phyloP scores from a whole-genome alignment of 768 basidiomycete genomes.

The Boletales sp. region DNA sequence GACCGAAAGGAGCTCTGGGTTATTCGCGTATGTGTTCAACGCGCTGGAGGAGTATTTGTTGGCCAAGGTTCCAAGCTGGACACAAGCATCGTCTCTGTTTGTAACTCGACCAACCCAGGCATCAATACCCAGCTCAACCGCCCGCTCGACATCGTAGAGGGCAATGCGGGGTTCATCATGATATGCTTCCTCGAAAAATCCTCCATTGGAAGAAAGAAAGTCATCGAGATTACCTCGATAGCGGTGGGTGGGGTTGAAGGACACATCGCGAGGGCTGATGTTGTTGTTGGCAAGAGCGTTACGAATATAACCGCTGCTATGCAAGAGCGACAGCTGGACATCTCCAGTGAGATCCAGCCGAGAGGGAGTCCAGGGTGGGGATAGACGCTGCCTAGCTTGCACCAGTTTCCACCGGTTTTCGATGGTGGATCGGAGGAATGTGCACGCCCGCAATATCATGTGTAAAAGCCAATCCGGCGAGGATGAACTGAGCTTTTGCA shows the following conservation, averaged over 20 bases:
- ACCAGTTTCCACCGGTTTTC: slow-evolving; percentile 34
- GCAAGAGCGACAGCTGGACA: slow-evolving; percentile 30
- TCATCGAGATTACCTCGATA: slow-evolving; percentile 13
- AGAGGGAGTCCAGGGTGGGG: slow-evolving; percentile 28
- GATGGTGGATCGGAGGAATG: slow-evolving; percentile 13
- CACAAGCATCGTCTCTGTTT: slow-evolving; percentile 20
- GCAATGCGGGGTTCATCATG: slow-evolving; percentile 9
- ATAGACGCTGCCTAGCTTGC: slow-evolving; percentile 20
- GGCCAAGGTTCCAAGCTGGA: slow-evolving; percentile 25
- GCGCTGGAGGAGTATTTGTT: slow-evolving; percentile 26
- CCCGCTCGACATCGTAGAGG: slow-evolving; percentile 37
- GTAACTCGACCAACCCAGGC: slow-evolving; percentile 29
- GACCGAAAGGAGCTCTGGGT: slow-evolving; percentile 35
- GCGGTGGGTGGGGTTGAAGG: slow-evolving; percentile 1
- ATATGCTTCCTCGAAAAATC: slow-evolving; percentile 14
- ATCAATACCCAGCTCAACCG: slow-evolving; percentile 29
- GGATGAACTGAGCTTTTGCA: slow-evolving; percentile 22
- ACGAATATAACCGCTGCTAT: slow-evolving; percentile 27
- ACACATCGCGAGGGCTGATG: slow-evolving; percentile 1
- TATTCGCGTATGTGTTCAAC: slow-evolving; percentile 24
- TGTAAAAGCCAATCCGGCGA: slow-evolving; percentile 34
- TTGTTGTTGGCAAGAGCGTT: slow-evolving; percentile 6
- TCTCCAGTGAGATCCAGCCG: slow-evolving; percentile 29
- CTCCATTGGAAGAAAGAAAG: slow-evolving; percentile 11
- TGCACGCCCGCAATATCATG: slow-evolving; percentile 34